These are phyloP conservation scores for Verticillium nubilum DNA, from an alignment of 2,329 filamentous ascomycete genomes.

Conservation along the genomic window DNA sequence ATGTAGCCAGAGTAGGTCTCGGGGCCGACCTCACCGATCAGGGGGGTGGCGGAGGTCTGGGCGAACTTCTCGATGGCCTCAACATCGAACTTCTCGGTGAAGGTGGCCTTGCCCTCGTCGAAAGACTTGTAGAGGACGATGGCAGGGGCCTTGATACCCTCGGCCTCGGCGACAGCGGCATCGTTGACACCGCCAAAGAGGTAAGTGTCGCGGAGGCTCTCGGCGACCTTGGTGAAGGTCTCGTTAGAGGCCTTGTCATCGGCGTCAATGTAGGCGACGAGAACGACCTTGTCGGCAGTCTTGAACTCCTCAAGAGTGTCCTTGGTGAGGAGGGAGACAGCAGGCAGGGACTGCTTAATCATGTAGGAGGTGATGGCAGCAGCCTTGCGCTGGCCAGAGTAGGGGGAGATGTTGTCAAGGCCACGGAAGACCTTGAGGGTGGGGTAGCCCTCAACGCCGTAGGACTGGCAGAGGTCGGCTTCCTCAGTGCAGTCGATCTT, in stretches of 20 bases:
- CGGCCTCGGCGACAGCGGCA: constrained; percentile 76
- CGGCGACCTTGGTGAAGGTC: constrained; percentile 69
- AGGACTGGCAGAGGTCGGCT: constrained; percentile 81
- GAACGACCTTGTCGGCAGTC: constrained; percentile 92
- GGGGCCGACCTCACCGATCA: constrained; percentile 93
- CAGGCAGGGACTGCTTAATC: constrained; percentile 94
- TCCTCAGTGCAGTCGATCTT: constrained; percentile 97
- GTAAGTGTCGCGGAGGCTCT: constrained; percentile 80
- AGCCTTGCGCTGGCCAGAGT: constrained; percentile 85
- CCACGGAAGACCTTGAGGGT: constrained; percentile 99
- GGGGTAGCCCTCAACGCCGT: constrained; percentile 94
- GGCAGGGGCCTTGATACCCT: constrained; percentile 80
- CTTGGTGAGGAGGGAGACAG: constrained; percentile 76
- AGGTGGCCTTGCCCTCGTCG: constrained; percentile 89
- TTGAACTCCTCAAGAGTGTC: constrained; percentile 94
- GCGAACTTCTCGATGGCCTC: constrained; percentile 78
- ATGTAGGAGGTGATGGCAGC: constrained; percentile 78
- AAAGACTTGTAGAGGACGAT: constrained; percentile 97
- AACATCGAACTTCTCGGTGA: constrained; percentile 73
- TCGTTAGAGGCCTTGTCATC: constrained; percentile 82
- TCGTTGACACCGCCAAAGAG: constrained; percentile 89
- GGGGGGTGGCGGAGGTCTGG: constrained; percentile 77
- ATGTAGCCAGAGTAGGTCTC: constrained; percentile 94
- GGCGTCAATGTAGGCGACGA: constrained; percentile 80
- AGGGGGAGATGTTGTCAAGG: constrained; percentile 71